Base-by-base conservation (phyloP, 305 asterid species). In the Solanum hybrid region DNA sequence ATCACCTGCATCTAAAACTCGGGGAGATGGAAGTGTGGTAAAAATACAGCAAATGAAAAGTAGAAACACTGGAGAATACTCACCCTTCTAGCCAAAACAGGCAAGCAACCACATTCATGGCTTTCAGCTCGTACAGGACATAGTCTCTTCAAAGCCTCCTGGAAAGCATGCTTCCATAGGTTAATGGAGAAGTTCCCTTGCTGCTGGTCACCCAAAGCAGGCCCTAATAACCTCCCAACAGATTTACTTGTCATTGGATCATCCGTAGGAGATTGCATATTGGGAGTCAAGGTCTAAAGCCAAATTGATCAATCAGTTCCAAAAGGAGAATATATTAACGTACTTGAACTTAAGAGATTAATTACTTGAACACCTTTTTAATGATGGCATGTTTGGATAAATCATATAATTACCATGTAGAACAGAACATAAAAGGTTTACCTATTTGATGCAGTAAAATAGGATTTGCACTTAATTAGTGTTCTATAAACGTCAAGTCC, bases 41-140 rank as follows among this genome's bases (percentile, higher is more conserved):
- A 34, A 45, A 35, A 56, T 81, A 69, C 86, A 2, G 73, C 15
- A 36, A 86, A 27, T 38, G 88, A 37, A 86, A 34, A 77, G 78
- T 77, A 90, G 89, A 34, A 88, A 88, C 22, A 56, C 72, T 42
- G 77, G 27, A 56, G 34, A 75, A 76, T 88, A 89, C 93, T 80
- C 90, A 96, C 99, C 97, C 96, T 95, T 91, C 95, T 95, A 82
- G 98, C 93, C 94, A 96, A 90, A 90, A 95, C 95, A 92, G 98
- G 96, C 94, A 97, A 94, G 93, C 99, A 96, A 89, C 99, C 99
- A 89, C 99, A 97, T 90, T 93, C 99, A 90, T 96, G 98, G 27
- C 97, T 96, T 89, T 92, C 97, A 75, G 96, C 97, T 87, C 97
- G 96, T 90, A 97, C 98, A 87, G 99, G 99, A 90, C 99, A 97